Conservation (phyloP, 2,329 filamentous ascomycete species). For the Pyrenochaeta sp. region DNA sequence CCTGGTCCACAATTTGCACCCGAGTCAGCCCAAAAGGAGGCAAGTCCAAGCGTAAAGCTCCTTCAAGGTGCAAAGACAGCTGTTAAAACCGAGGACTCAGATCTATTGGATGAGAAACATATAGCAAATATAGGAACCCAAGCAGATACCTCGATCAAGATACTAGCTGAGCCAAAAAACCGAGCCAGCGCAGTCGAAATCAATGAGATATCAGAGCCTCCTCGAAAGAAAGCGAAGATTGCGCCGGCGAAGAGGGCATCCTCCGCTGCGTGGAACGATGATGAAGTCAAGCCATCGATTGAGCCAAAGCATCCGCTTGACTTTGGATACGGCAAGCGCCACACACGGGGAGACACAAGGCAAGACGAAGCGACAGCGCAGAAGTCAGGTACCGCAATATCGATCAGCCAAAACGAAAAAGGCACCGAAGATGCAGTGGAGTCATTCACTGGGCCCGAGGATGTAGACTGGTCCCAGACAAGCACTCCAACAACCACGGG, state of each 20-base stretch:
- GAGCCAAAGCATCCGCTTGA: constrained; percentile 6
- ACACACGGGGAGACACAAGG: constrained; percentile 11
- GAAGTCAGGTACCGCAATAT: no score
- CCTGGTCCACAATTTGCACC: not conserved
- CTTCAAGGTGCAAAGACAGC: not conserved
- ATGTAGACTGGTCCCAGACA: not conserved
- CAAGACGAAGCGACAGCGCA: not conserved
- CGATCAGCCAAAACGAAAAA: not conserved
- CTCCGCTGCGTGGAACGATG: no score
- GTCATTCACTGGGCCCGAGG: not conserved
- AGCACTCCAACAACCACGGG: not conserved
- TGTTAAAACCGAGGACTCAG: not conserved
- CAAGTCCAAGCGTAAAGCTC: not conserved
- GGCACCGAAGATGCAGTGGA: not conserved
- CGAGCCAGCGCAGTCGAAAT: not conserved
- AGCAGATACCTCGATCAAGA: not conserved
- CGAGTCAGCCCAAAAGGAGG: not conserved
- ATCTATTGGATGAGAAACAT: not conserved
- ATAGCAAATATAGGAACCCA: not conserved
- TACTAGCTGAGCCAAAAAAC: not conserved
- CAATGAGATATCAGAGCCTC: not conserved
- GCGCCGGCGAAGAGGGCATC: not conserved
- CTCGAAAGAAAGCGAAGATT: not conserved
- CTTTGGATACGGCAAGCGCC: constrained; percentile 17
- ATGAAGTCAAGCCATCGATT: not conserved